phyloP scores from a whole-genome alignment of 176 grass and related monocot genomes.

The Rhynchospora tenuis region DNA sequence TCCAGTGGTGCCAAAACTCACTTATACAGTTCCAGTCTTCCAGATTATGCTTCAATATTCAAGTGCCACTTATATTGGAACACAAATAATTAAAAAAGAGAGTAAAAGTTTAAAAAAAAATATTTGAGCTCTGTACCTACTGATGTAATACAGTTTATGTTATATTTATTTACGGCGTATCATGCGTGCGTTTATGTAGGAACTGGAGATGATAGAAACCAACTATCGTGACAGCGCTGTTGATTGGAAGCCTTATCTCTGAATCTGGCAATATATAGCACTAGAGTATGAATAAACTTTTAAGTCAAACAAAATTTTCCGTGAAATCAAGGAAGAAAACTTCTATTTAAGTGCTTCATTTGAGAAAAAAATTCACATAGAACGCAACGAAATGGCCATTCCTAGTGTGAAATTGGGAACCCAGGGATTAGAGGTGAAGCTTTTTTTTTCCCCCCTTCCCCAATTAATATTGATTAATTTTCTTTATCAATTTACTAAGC shows the following conservation, averaged over 20 bases:
- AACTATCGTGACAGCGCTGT: neutral
- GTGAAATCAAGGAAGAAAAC: neutral
- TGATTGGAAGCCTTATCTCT: neutral
- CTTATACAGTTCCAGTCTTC: neutral
- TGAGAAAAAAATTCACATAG: neutral
- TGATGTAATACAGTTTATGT: neutral
- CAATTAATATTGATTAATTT: neutral
- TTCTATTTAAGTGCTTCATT: neutral
- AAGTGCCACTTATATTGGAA: neutral
- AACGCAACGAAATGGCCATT: neutral
- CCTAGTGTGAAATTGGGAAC: constrained; percentile 28
- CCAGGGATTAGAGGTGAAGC: constrained; percentile 34
- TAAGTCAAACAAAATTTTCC: neutral
- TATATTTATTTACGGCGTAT: neutral
- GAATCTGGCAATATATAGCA: neutral
- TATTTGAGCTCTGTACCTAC: neutral
- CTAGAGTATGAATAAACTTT: neutral
- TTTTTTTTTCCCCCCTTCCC: neutral
- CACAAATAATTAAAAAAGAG: neutral
- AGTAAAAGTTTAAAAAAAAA: neutral
- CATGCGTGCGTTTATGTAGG: neutral
- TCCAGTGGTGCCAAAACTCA: neutral
- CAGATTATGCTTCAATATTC: neutral
- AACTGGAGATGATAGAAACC: neutral
- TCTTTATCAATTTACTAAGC: neutral